Evolutionary conservation across 129 eudicot species (phyloP), one percentile per base, ranked within the genome.

Genomic region (Arctium lappa): DNA sequence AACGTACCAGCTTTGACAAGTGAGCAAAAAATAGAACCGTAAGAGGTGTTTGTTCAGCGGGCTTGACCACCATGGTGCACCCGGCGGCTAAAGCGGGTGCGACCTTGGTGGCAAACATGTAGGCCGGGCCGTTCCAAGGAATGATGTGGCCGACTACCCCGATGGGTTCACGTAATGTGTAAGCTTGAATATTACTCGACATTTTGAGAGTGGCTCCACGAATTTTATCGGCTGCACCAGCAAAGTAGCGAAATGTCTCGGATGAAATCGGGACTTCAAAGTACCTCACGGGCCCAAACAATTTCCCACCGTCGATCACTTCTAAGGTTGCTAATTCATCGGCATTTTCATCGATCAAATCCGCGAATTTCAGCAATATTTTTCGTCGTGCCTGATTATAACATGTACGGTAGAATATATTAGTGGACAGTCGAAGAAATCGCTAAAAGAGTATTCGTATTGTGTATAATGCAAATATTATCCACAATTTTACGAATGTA

Each of bases 151-250:
- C 98, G 4, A 90, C 97, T 27, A 94, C 98, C 13, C 97, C 98
- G 8, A 92, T 72, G 11, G 98, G 98, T 84, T 94, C 97, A 2
- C 86, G 84, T 69, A 94, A 68, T 0, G 98, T 94, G 89, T 94
- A 90, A 0, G 88, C 98, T 63, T 94, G 98, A 71, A 88, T 62
- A n/a, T 82, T 92, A 3, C 92, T 80, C 1, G 95, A 89, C 97
- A 94, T 90, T 85, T 94, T 94, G 8, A 94, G 80, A 12, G 98
- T 92, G 29, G 83, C 87, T 27, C 98, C 98, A 73, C 92, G 98
- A 15, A 92, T 87, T 85, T 94, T 94, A 83, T 94, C 98, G 0
- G 98, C 98, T 81, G 97, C 97, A 38, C 98, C 95, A 0, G 98
- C 98, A 69, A 90, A 94, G 86, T 94, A 94, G n/a, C 97, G 91